Base-by-base conservation (phyloP, 2,329 filamentous ascomycete species). In the Chrysoporthe austroafricana region DNA sequence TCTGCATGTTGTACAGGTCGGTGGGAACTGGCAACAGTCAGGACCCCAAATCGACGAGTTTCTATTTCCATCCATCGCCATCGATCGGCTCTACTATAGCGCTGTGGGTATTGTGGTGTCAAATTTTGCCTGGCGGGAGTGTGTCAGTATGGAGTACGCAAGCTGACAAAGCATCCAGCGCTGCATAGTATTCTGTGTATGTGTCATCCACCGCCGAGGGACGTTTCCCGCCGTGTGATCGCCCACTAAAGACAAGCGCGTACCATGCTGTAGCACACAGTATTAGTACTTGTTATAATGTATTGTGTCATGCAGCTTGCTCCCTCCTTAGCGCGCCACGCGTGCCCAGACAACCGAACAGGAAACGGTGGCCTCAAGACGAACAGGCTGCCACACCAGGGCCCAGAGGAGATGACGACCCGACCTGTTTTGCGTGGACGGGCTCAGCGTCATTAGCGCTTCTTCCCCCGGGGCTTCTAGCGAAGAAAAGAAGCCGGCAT, bases 401-500 rank as follows among this genome's bases (percentile, higher is more conserved):
- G 26, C 42, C 32, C 34, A 26, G 32, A 59, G 32, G 42, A 21
- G 48, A 62, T 61, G 50, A 48, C n/a, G 34, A 18, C 42, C 26
- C 11, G 36, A 36, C 14, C 8, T 11, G n/a, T 18, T 34, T 34
- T 39, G 54, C 34, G 32, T 39, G 54, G 14, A 39, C 34, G 18
- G 50, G 50, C 50, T 54, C 21, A 34, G 50, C 46, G 13, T 8
- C 32, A 26, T 48, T 61, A 56, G 62, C 44, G 48, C 32, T 14
- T 57, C 50, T 65, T 64, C 66, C 66, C 54, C 26, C 54, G 16
- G 54, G 32, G 39, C 66, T 18, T 8, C 21, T 57, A 52, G 57
- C 57, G 66, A 69, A 66, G 67, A 66, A 69, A 69, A 69, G 67
- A 69, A 69, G 63, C 59, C 67, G 67, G 67, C 67, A 63, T 54